Base-by-base conservation (phyloP, 768 basidiomycete genomes). In the Macrolepiota fuliginosa region DNA sequence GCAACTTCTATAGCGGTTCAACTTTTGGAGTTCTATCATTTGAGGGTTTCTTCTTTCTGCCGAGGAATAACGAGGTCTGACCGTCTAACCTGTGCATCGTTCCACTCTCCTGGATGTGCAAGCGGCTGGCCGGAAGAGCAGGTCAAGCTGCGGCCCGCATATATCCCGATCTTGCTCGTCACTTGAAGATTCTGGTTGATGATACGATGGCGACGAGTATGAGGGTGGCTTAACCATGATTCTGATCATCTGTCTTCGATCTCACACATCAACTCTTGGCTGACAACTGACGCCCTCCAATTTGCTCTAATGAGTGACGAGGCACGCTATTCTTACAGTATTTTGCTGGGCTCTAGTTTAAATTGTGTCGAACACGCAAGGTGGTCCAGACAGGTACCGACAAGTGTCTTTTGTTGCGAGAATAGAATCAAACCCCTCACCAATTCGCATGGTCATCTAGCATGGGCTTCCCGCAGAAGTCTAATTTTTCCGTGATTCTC, bases 401-500 rank as follows among this genome's bases (percentile, higher is more conserved):
- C 29, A n/a, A 35, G 9, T n/a, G 42, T 56, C 25, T 39, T 12
- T 58, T 39, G 10, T 22, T 19, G 10, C 32, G 45, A 36, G 50
- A 52, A 53, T 52, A 45, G 58, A 40, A 40, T 25, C 12, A 29
- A 42, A 32, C 52, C 42, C 39, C 29, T 25, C 36, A 6, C 32
- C 29, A 39, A 11, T n/a, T 47, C 49, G 24, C 52, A 10, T 13
- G 24, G 27, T 15, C 0, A 36, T 39, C 17, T 19, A 51, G 35
- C 13, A 40, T 13, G 5, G 46, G 29, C 59, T 61, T 61, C 59
- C 54, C 19, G 39, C 40, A 61, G 54, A 61, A 61, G 36, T 55
- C 46, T 40, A 47, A 55, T 61, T 61, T 59, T 42, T 61, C 60
- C 53, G 54, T 29, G 42, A 49, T 61, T 37, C 45, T 42, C 35